A percentile compares a stretch with the other conserved stretches of the same genome.
phyloP scores from a whole-genome alignment of 1,284 basidiomycete genomes.

The Puccinia polysora region DNA sequence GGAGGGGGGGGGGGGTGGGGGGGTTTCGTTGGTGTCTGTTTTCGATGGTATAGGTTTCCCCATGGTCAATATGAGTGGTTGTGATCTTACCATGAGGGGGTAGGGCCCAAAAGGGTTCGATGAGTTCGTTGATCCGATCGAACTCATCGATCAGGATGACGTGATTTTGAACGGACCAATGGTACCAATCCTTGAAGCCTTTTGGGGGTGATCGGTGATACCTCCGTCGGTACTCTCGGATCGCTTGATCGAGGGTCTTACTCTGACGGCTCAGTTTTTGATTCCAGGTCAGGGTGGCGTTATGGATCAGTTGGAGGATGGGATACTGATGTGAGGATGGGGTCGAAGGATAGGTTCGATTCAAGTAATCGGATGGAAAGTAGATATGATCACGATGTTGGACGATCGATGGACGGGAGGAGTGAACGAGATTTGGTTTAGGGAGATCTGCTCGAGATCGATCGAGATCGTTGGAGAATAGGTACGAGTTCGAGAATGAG shows the following conservation, averaged over 20 bases:
- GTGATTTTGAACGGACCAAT: constrained; percentile 8
- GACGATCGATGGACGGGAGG: background rate
- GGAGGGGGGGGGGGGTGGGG: too few relatives aligned
- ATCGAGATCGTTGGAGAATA: too few relatives aligned
- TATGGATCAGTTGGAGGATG: constrained; percentile 48
- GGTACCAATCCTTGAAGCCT: constrained; percentile 55
- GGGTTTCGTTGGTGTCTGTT: too few relatives aligned
- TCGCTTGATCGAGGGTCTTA: constrained; percentile 53
- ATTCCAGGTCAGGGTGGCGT: constrained; percentile 48
- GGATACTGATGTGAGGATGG: constrained; percentile 47
- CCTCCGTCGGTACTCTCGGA: constrained; percentile 54
- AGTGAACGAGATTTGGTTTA: background rate
- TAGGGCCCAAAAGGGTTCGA: constrained; percentile 43
- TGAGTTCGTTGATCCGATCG: constrained; percentile 35
- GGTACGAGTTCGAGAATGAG: too few relatives aligned
- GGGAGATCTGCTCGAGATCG: background rate
- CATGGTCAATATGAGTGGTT: too few relatives aligned
- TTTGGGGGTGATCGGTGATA: constrained; percentile 55
- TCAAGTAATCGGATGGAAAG: constrained; percentile 25
- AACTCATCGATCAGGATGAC: constrained; percentile 34
- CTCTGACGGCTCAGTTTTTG: constrained; percentile 50
- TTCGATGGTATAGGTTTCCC: too few relatives aligned
- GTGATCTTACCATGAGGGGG: constrained; percentile 14
- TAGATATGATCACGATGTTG: constrained; percentile 25
- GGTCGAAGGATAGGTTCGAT: constrained; percentile 46